Conservation (phyloP, 108 stramenopile species). For the Pseudonitzschia delicatissima region DNA sequence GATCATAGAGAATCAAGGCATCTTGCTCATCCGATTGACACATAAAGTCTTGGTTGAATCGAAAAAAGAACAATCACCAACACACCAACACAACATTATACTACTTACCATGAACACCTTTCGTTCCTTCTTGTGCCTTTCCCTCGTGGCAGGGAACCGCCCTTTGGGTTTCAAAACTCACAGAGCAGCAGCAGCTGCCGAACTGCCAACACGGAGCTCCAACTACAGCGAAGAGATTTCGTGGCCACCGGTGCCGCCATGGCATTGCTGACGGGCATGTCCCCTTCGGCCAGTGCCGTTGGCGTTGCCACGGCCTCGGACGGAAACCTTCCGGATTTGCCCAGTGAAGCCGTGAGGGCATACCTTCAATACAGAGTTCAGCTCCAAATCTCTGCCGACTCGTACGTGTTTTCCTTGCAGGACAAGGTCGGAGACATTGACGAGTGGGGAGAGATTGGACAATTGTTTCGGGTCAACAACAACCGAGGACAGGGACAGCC, state of each 20-base stretch:
- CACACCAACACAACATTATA: not conserved
- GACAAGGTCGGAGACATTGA: conserved; percentile 58
- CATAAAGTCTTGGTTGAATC: too few relatives aligned
- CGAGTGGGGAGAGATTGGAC: conserved; percentile 64
- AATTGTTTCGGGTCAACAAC: conserved; percentile 54
- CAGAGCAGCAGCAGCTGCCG: too few relatives aligned
- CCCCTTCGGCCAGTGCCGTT: not conserved
- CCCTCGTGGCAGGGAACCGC: not conserved
- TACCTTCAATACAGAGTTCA: conserved; percentile 68
- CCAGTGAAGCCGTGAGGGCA: conserved; percentile 62
- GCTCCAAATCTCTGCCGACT: conserved; percentile 71
- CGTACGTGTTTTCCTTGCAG: conserved; percentile 73
- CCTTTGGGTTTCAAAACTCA: not conserved
- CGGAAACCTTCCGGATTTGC: conserved; percentile 59
- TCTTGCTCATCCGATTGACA: too few relatives aligned
- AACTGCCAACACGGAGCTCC: too few relatives aligned
- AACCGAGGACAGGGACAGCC: conserved; percentile 66
- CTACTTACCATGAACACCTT: not conserved
- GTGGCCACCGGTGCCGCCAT: not conserved
- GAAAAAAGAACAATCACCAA: too few relatives aligned
- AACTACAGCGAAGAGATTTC: not conserved
- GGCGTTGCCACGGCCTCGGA: conserved; percentile 17
- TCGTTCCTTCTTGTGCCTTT: not conserved
- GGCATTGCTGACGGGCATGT: not conserved
- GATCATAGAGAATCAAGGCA: too few relatives aligned